Base-by-base conservation (phyloP, 306 rosid species). In the Citrullus colocynthis region DNA sequence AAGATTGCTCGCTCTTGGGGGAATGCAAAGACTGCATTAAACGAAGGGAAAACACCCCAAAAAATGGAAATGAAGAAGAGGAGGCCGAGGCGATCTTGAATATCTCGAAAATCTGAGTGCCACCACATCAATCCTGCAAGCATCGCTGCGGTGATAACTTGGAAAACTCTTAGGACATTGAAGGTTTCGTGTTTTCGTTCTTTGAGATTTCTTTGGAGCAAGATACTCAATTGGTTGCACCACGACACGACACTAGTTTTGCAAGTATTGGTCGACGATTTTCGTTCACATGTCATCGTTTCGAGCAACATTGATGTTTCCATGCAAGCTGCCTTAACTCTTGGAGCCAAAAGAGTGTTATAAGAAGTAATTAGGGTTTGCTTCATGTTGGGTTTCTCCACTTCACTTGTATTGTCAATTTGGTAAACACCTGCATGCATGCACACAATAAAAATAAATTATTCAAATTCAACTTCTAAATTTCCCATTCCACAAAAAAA, bases 71-170 rank as follows among this genome's bases (percentile, higher is more conserved):
- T 86, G 90, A 91, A 93, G 90, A 90, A 93, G 80, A 93, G 98
- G 9, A 93, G 87, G 70, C 98, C 98, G 9, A 93, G 90, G 30
- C 96, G 91, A 49, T 93, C 98, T 76, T 93, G 98, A 74, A 93
- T 56, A 42, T 93, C 87, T 30, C 78, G 76, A 44, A 78, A 88
- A 32, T 88, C 89, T 0, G 97, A 93, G 77, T 88, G 92, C 98
- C 98, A 93, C 98, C 98, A 93, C 97, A 93, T 91, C 66, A 93
- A 18, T 48, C 98, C 98, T 0, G 98, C 87, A 5, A 93, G 77
- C 20, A 90, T 37, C 24, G 98, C 88, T 2, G 91, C 98, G 2
- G 92, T 83, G 17, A 88, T 71, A 4, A 91, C 98, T 79, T 93
- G 98, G 67, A 81, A 87, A 34, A 93, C 90, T 57, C 98, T 60